Base-by-base conservation (phyloP, 2,329 filamentous ascomycete species). In the Dendryphion nanum region DNA sequence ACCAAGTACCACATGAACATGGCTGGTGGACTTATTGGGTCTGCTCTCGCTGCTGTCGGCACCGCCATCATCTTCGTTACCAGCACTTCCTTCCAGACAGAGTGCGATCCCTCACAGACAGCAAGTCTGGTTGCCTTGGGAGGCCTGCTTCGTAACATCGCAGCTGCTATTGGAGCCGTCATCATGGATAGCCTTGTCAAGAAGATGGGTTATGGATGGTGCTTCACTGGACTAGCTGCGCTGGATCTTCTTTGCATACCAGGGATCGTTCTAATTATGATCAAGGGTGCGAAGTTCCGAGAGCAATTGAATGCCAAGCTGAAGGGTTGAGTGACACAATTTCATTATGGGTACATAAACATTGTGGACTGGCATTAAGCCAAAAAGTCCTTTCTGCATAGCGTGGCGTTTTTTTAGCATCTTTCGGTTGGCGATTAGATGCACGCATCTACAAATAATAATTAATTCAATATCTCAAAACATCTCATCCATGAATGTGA, bases 51-150 rank as follows among this genome's bases (percentile, higher is more conserved):
- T 13, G 55, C 57, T 4, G 56, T 67, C 28, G 65, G 66, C 12
- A 67, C 64, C 47, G 59, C 60, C 16, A 63, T 63, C 50, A 65
- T 67, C 23, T 66, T 69, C 39, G 61, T 67, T 7, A 56, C 63
- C 8, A 66, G 54, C 7, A 66, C 64, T 1, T 57, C 61, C 2
- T 69, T 63, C 38, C 50, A 65, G 19, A 66, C 64, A n/a, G 60
- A 65, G 38, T 65, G 55, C 33, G 54, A 58, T 2, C 53, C 59
- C 8, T 45, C 55, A 16, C 61, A 64, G 30, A 57, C 66, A 13
- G 66, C 66, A 5, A 61, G 55, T 4, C 51, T 63, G 5, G 64
- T 68, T 33, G 64, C 66, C 0, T 46, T 69, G 8, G 61, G 55
- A 1, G 61, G 62, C 33, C 47, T 68, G 48, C 49, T 67, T 19